These are phyloP conservation scores for Alternaria alternata DNA, from an alignment of 2,329 filamentous ascomycete genomes.

Conservation along the genomic window DNA sequence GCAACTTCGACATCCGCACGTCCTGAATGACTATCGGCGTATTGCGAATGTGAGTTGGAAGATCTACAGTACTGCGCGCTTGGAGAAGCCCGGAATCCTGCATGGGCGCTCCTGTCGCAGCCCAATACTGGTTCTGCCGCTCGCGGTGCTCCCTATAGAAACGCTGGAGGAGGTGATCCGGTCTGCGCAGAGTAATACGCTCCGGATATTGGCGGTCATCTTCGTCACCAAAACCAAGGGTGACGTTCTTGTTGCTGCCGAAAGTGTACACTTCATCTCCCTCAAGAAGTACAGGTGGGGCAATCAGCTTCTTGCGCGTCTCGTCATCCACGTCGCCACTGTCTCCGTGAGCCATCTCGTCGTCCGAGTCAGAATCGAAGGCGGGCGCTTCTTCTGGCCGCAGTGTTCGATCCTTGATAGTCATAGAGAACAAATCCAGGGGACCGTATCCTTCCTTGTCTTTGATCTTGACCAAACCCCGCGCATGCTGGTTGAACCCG, in stretches of 20 bases:
- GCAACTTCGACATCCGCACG: constrained; percentile 87
- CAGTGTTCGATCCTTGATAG: constrained; percentile 79
- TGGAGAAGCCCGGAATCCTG: constrained; percentile 36
- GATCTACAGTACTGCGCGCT: constrained; percentile 58
- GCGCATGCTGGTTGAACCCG: constrained; percentile 67
- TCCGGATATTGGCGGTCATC: constrained; percentile 95
- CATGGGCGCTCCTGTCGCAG: constrained; percentile 44
- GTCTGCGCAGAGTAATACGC: constrained; percentile 77
- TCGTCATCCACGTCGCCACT: constrained; percentile 54
- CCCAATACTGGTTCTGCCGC: constrained; percentile 51
- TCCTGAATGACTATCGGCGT: constrained; percentile 80
- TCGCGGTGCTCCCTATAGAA: constrained; percentile 75
- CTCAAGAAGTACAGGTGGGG: constrained; percentile 51
- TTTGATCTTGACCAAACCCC: constrained; percentile 89
- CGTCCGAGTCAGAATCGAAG: constrained; percentile 61
- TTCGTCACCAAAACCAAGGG: constrained; percentile 91
- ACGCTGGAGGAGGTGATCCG: constrained; percentile 76
- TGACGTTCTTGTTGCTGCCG: constrained; percentile 95
- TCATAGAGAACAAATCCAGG: constrained; percentile 89
- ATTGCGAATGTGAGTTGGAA: constrained; percentile 77
- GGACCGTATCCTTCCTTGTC: constrained; percentile 94
- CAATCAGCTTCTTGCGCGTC: constrained; percentile 34
- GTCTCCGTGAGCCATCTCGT: constrained; percentile 54
- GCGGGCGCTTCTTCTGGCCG: constrained; percentile 48
- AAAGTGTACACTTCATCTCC: constrained; percentile 93